A percentile compares a stretch with the other conserved stretches of the same genome.
These are phyloP conservation scores for Xerocomellus intermedius DNA, from an alignment of 768 basidiomycete species.

Conservation along the genomic window DNA sequence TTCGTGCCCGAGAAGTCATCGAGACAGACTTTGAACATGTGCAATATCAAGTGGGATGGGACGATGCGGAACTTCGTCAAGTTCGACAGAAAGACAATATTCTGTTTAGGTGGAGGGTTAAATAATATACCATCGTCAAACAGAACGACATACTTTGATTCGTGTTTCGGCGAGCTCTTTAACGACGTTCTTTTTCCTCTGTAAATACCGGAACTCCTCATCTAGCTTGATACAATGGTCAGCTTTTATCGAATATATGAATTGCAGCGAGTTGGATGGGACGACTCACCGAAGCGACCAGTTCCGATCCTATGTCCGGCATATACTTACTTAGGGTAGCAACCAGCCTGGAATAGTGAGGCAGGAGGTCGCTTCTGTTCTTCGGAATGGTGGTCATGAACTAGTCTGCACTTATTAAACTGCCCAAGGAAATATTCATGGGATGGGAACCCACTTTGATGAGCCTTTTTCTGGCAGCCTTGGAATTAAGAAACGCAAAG, in stretches of 20 bases:
- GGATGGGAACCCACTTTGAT: slow-evolving; percentile 57
- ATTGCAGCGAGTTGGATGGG: background rate
- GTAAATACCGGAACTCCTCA: slow-evolving; percentile 94
- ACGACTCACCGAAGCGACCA: slow-evolving; percentile 71
- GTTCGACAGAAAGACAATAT: slow-evolving; percentile 83
- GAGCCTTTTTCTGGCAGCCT: slow-evolving; percentile 90
- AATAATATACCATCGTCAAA: background rate
- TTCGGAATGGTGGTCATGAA: slow-evolving; percentile 83
- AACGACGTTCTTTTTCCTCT: slow-evolving; percentile 89
- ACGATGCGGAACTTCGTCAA: slow-evolving; percentile 96
- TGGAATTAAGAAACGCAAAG: slow-evolving; percentile 95
- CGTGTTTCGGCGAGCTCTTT: slow-evolving; percentile 86
- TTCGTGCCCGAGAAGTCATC: slow-evolving; percentile 94
- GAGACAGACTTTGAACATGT: slow-evolving; percentile 95
- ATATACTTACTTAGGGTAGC: slow-evolving; percentile 89
- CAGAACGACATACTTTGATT: slow-evolving; percentile 57
- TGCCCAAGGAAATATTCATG: background rate
- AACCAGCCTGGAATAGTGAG: slow-evolving; percentile 88
- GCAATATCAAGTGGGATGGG: slow-evolving; percentile 86
- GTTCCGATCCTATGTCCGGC: slow-evolving; percentile 86
- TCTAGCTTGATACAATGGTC: slow-evolving; percentile 61
- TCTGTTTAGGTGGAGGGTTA: slow-evolving; percentile 46
- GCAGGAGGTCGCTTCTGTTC: slow-evolving; percentile 84
- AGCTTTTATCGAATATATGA: background rate
- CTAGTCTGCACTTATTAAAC: slow-evolving; percentile 37